phyloP scores from a whole-genome alignment of 345 rosid species.

The Isatis tinctoria region DNA sequence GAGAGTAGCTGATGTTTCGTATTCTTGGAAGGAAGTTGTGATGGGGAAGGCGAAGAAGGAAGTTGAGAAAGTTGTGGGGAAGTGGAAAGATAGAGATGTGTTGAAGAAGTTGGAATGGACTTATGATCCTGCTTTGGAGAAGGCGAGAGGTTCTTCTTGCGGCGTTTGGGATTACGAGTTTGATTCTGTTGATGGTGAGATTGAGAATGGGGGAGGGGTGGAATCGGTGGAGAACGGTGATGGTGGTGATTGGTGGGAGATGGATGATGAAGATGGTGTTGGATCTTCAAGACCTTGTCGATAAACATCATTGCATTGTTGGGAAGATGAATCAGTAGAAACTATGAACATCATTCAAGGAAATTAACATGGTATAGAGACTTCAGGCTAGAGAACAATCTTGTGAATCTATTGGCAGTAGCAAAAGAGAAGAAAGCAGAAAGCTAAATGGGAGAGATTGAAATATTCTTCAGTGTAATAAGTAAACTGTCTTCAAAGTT shows the following conservation, averaged over 20 bases:
- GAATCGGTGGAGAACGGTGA: constrained; percentile 27
- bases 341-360: not conserved
- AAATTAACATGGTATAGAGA: not conserved
- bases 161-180: constrained; percentile 25
- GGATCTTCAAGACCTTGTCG: constrained; percentile 19
- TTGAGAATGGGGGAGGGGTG: constrained; percentile 20
- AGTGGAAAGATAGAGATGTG: constrained; percentile 69
- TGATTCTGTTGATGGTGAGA: constrained; percentile 24
- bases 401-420: not conserved
- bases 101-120: constrained; percentile 79
- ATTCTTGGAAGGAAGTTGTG: constrained; percentile 77
- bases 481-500: not conserved
- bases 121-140: constrained; percentile 53
- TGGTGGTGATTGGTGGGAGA: constrained; percentile 64
- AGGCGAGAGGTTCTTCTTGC: constrained; percentile 12
- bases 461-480: not conserved
- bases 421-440: not conserved
- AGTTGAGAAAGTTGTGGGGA: constrained; percentile 56
- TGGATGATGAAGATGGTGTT: constrained; percentile 43
- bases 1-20: constrained; percentile 69
- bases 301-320: not conserved
- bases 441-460: too few relatives aligned
- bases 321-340: not conserved
- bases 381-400: not conserved
- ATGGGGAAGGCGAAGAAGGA: constrained; percentile 92